phyloP scores from a whole-genome alignment of 345 rosid species.

The Populus simonii region DNA sequence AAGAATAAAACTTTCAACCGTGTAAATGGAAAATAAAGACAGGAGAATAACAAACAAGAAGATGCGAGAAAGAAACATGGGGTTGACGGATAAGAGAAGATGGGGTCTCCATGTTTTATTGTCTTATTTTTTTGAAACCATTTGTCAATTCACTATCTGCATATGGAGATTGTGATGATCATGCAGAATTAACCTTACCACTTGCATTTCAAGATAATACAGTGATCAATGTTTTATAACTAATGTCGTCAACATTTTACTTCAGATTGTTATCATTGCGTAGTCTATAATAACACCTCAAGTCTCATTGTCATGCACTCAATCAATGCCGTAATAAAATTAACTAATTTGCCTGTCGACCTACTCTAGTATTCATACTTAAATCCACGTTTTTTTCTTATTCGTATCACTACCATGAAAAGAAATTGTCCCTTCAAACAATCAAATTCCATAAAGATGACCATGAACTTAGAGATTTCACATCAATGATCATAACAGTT shows the following conservation, averaged over 20 bases:
- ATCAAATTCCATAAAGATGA: constrained; percentile 7
- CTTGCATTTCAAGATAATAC: constrained; percentile 30
- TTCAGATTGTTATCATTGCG: background rate
- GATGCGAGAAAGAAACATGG: background rate
- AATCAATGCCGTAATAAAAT: background rate
- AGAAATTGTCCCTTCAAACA: background rate
- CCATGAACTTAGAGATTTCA: constrained; percentile 3
- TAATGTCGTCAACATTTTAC: background rate
- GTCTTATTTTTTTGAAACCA: constrained; percentile 28
- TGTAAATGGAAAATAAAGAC: constrained; percentile 9
- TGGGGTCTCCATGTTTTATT: constrained; percentile 41
- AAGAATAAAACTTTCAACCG: background rate
- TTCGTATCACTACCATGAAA: background rate
- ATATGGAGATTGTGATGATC: constrained; percentile 6
- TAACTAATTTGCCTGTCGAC: constrained; percentile 1
- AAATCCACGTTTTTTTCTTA: too few relatives aligned
- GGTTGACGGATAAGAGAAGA: background rate
- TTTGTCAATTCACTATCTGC: constrained; percentile 29
- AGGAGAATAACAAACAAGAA: background rate
- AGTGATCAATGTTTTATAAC: constrained; percentile 1
- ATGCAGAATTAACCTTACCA: constrained; percentile 23
- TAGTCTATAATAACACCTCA: background rate
- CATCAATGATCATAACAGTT: background rate
- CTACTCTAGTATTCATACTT: background rate
- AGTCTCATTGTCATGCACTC: too few relatives aligned